Percentiles rank a stretch among this genome's conserved stretches.
phyloP scores from a whole-genome alignment of 768 basidiomycete genomes.

The Crepidotus variabilis region DNA sequence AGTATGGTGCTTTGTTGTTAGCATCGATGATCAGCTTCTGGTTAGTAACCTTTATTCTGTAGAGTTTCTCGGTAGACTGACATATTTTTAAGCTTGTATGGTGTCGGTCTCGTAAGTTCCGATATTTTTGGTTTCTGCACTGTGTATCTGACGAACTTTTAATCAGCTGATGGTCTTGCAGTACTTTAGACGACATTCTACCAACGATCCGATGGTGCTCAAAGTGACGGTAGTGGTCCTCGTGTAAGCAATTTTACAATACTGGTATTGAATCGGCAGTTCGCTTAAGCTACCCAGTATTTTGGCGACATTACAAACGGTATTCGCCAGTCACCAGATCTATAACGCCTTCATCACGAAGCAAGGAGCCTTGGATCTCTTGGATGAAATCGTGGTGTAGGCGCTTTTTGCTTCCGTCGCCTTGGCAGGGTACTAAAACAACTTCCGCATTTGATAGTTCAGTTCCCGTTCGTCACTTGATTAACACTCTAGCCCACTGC shows the following conservation, averaged over 20 bases:
- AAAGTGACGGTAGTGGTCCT: neutral
- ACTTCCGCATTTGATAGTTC: neutral
- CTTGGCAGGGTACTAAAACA: neutral
- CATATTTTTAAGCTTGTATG: neutral
- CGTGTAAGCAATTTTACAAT: neutral
- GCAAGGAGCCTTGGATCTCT: neutral
- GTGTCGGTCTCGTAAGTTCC: neutral
- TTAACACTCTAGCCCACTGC: neutral
- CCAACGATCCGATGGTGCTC: neutral
- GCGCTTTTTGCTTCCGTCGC: neutral
- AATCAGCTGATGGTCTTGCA: neutral
- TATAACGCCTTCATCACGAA: neutral
- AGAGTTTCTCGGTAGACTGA: too few species aligned
- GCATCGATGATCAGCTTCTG: too few species aligned
- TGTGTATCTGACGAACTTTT: neutral
- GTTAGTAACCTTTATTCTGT: too few species aligned
- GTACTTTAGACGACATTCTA: neutral
- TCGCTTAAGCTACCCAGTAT: neutral
- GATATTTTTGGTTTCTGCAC: neutral
- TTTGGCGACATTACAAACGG: neutral
- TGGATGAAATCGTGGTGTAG: neutral
- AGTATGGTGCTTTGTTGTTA: too few species aligned
- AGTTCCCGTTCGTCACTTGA: neutral
- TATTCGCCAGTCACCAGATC: neutral
- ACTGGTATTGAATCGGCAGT: neutral